Conservation (phyloP, 257 asterid genomes). For the Leonotis leonurus region DNA sequence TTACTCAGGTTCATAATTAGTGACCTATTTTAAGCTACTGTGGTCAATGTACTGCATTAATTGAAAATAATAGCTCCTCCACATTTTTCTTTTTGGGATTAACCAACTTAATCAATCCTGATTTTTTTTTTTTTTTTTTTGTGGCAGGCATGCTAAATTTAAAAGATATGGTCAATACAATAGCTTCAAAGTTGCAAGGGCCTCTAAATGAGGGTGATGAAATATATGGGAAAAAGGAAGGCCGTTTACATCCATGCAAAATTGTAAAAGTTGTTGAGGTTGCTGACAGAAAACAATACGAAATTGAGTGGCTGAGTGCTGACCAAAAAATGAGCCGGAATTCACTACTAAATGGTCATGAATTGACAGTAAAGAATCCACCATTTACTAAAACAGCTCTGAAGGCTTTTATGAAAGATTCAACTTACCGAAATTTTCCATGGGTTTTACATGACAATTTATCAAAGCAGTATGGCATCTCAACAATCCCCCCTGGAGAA, state of each 20-base stretch:
- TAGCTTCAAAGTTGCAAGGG: constrained; percentile 71
- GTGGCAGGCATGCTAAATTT: constrained; percentile 76
- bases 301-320: constrained; percentile 72
- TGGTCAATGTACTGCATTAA: constrained; percentile 4
- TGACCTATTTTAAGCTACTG: too few species aligned
- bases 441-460: constrained; percentile 87
- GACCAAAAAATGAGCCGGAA: constrained; percentile 45
- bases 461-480: constrained; percentile 69
- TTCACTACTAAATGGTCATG: constrained; percentile 46
- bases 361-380: constrained; percentile 49
- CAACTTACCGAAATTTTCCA: constrained; percentile 74
- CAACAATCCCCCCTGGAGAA: constrained; percentile 57
- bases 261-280: constrained; percentile 52
- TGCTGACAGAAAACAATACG: constrained; percentile 45
- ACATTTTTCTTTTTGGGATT: constrained; percentile 1
- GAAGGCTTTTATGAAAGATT: constrained; percentile 80
- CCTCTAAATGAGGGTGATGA: constrained; percentile 62
- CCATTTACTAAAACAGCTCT: constrained; percentile 74
- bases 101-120: constrained; percentile 5
- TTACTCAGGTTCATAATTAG: too few species aligned
- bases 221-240: constrained; percentile 64
- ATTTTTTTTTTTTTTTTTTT: too few species aligned
- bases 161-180: constrained; percentile 62
- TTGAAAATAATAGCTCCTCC: constrained; percentile 8
- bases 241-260: constrained; percentile 53